phyloP scores from a whole-genome alignment of 441 rosid genomes.

The Kokia cookei region DNA sequence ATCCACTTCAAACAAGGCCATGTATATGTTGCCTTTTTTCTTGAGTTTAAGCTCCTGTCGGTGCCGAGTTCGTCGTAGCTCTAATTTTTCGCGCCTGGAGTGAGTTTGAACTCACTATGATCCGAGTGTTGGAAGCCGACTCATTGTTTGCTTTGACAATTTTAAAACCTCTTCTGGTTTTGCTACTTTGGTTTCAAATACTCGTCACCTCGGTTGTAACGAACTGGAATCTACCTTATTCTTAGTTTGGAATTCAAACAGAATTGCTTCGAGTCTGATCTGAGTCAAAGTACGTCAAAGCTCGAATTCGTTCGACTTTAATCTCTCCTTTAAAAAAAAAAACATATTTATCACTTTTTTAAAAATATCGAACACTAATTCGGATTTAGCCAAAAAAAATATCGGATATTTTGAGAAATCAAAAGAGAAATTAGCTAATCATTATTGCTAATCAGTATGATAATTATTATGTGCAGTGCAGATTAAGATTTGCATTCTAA shows the following conservation, averaged over 20 bases:
- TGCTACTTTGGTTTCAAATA: background rate
- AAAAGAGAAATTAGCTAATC: background rate
- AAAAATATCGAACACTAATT: background rate
- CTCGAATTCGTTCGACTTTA: background rate
- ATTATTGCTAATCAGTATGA: background rate
- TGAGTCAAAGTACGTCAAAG: conserved; percentile 3
- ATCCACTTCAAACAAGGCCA: background rate
- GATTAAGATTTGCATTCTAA: conserved; percentile 26
- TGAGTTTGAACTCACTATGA: background rate
- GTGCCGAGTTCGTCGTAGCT: conserved; percentile 6
- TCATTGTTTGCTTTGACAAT: background rate
- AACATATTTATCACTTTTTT: background rate
- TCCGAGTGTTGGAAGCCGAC: conserved; percentile 2
- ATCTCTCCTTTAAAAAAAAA: background rate
- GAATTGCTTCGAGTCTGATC: background rate
- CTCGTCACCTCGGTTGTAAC: background rate
- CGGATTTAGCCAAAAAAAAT: no score
- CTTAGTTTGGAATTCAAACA: background rate
- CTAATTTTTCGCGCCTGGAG: background rate
- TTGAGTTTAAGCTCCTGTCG: background rate
- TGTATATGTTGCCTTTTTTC: background rate
- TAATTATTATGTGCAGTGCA: conserved; percentile 19
- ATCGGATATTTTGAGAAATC: background rate
- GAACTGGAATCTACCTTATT: background rate
- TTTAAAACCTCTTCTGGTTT: background rate